Base-by-base conservation (phyloP, 305 asterid species). In the Solanum hybrid region DNA sequence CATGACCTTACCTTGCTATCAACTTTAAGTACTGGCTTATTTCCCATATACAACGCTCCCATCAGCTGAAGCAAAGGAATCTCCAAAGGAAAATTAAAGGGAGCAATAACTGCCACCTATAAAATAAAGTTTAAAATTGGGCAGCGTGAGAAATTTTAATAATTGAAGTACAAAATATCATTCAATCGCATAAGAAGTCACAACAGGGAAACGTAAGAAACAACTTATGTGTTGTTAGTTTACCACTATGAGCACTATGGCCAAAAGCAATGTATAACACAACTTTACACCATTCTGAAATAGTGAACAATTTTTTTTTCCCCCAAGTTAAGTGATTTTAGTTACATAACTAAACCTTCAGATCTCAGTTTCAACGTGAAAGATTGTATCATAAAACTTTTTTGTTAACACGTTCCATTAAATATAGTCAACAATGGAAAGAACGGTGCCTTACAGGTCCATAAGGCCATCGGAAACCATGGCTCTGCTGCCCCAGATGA, bases 41-140 rank as follows among this genome's bases (percentile, higher is more conserved):
- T 97, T 89, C 99, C 99, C 99, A 97, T 96, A 86, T 97, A 97
- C 57, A 97, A 97, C 0, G 99, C 99, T 84, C 99, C 99, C 99
- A 97, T 97, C 93, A 97, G 87, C 93, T 97, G 99, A 89, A 97
- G 99, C 91, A 96, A 86, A 7, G 99, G 99, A 93, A 97, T 97
- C 95, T 97, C 99, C 83, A 97, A 92, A 5, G 99, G 99, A 57
- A 97, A 97, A 92, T 97, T 97, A 95, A 97, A 97, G 78, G 99
- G 99, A 72, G 99, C 95, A 89, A 97, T 92, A 85, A 97, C 93
- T 8, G 98, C 93, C 91, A 97, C 99, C 99, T 96, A 91, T 75
- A 92, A 8, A 89, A 70, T 79, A 10, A 37, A 86, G 89, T 38
- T 34, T 33, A 72, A 88, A 78, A 38, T 20, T 2, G 29, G 70